Evolutionary conservation across 2,329 filamentous ascomycete genomes (phyloP), one percentile per base, ranked within the genome.

Genomic region (Tolypocladium album): DNA sequence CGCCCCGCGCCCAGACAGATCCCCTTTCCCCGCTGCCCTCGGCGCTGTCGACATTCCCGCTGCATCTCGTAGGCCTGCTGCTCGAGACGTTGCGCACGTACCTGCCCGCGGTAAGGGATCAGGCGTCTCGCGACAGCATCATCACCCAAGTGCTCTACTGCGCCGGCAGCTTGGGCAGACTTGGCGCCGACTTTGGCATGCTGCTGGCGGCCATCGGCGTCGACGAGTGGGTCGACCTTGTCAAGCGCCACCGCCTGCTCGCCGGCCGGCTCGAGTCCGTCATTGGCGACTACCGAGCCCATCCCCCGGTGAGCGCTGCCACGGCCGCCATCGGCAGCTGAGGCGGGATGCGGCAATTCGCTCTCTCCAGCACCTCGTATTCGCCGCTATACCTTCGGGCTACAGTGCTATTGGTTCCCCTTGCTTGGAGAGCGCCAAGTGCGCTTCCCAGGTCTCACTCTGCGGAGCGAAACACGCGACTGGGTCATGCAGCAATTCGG

Each of bases 141-240:
- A 76, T 97, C 43, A 97, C 92, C 0, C 93, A 97, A 71, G 89
- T 97, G 0, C 77, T 97, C 11, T 97, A 97, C 74, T 96, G 92
- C 67, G 92, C 93, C 0, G 90, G 91, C 55, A 97, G 92, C 74
- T 77, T 99, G 56, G 93, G 93, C 0, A 83, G 94, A 55, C 77
- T 97, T 0, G 94, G 94, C 2, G 92, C 90, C 1, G 94, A 99
- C 72, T 99, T 99, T 74, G 88, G 92, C 60, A 83, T 96, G 77
- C 84, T 97, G 64, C 80, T 97, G 61, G 90, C 92, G 11, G 67
- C 66, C 13, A 65, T 71, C 40, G 79, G 79, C 1, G 79, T 83
- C 57, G 77, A 82, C 62, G 86, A 96, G 73, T 97, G 92, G 92
- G 89, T 92, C 43, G 89, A 92, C 61, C 84, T 96, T 40, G 91